Evolutionary conservation across 108 stramenopile genomes (phyloP).

Genomic region (Pseudonitzschia delicatissima): DNA sequence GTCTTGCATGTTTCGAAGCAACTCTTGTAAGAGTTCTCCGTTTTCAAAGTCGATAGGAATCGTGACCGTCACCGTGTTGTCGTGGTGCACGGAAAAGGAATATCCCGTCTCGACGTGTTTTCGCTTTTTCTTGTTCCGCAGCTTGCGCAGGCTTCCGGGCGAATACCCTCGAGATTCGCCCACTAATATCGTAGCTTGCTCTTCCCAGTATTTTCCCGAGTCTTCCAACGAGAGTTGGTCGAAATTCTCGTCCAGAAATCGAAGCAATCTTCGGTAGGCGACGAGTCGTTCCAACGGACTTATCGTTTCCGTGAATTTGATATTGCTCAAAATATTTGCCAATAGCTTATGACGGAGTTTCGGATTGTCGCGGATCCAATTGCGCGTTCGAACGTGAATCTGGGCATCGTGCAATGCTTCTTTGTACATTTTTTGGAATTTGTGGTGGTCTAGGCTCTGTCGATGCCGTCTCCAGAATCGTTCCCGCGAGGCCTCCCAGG

Average conservation of each 20-base stretch:
- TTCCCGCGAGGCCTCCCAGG: conserved; percentile 40
- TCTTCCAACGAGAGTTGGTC: conserved; percentile 71
- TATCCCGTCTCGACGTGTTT: conserved; percentile 48
- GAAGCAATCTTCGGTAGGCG: conserved; percentile 72
- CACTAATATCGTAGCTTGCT: conserved; percentile 48
- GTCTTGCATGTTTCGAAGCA: conserved; percentile 58
- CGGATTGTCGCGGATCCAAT: conserved; percentile 34
- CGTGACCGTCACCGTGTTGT: conserved; percentile 55
- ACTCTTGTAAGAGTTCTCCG: conserved; percentile 59
- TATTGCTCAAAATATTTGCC: conserved; percentile 34
- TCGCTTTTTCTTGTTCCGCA: conserved; percentile 36
- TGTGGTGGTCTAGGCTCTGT: conserved; percentile 37
- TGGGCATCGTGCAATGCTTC: conserved; percentile 43
- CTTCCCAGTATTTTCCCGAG: conserved; percentile 77
- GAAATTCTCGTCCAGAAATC: conserved; percentile 77
- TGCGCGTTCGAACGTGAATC: conserved; percentile 34
- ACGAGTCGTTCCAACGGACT: conserved; percentile 54
- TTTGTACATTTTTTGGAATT: conserved; percentile 35
- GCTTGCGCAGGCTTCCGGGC: conserved; percentile 43
- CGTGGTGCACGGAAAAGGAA: conserved; percentile 67
- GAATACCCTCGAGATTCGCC: conserved; percentile 54
- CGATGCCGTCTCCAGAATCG: conserved; percentile 22
- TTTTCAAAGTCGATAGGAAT: conserved; percentile 78
- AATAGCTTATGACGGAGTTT: conserved; percentile 27
- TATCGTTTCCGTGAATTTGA: conserved; percentile 28